These are phyloP conservation scores for Flaveria sonorensis DNA, from an alignment of 129 eudicot species.

Conservation along the genomic window DNA sequence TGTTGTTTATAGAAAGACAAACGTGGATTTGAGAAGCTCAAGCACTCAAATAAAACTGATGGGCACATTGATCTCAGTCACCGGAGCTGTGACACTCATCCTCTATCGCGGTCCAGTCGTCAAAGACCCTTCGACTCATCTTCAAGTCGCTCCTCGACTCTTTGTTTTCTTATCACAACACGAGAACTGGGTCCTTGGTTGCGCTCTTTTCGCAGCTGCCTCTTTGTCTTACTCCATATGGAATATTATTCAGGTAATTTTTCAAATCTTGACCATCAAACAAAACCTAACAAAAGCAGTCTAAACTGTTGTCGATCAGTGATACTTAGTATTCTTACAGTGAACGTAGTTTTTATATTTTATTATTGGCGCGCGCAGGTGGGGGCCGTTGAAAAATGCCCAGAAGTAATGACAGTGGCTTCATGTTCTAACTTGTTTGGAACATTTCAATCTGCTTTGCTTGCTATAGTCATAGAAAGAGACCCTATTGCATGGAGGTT, in stretches of 20 bases:
- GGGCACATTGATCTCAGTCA: conserved; percentile 60
- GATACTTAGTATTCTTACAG: too few relatives aligned
- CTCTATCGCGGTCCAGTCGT: conserved; percentile 62
- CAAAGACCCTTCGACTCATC: conserved; percentile 40
- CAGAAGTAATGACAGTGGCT: conserved; percentile 64
- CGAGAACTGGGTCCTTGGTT: conserved; percentile 73
- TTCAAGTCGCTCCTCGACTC: conserved; percentile 24
- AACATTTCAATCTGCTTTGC: conserved; percentile 58
- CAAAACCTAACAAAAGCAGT: too few relatives aligned
- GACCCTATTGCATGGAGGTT: conserved; percentile 69
- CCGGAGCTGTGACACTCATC: conserved; percentile 54
- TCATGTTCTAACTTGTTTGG: conserved; percentile 68
- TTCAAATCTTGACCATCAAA: background rate
- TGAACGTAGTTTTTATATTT: background rate
- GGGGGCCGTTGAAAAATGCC: conserved; percentile 50
- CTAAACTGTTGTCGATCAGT: too few relatives aligned
- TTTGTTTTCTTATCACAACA: conserved; percentile 58
- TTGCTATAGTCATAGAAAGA: conserved; percentile 53
- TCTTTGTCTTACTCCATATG: conserved; percentile 60
- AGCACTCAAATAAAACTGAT: conserved; percentile 46
- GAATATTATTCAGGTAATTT: conserved; percentile 82
- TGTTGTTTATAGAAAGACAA: conserved; percentile 44
- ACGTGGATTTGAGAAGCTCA: conserved; percentile 53
- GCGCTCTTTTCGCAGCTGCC: conserved; percentile 60
- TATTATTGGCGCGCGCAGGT: conserved; percentile 40